phyloP scores from a whole-genome alignment of 2,329 filamentous ascomycete genomes.

The Claviceps lovelessii region DNA sequence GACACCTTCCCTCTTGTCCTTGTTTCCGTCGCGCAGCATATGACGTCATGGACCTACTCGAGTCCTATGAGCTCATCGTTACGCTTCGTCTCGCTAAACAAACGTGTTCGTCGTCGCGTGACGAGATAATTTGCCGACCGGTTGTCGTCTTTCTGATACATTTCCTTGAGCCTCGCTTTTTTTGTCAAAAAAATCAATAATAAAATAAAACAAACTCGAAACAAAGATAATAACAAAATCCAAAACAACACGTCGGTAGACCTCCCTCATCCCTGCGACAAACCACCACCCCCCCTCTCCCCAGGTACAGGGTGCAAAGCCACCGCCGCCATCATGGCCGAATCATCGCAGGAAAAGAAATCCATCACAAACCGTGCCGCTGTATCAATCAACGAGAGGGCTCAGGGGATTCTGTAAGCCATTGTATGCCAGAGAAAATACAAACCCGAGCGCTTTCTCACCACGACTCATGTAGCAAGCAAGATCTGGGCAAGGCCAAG shows the following conservation, averaged over 20 bases:
- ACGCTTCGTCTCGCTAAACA: neutral
- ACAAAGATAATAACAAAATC: neutral
- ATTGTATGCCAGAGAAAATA: neutral
- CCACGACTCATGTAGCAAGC: slow-evolving; percentile 28
- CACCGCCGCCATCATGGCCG: slow-evolving; percentile 5
- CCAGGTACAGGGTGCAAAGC: neutral
- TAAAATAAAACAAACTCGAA: too few relatives aligned
- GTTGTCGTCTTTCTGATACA: too few relatives aligned
- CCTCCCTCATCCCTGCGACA: too few relatives aligned
- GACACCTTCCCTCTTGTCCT: too few relatives aligned
- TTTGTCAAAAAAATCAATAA: too few relatives aligned
- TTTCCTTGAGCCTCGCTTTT: too few relatives aligned
- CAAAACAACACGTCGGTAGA: too few relatives aligned
- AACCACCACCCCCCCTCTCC: neutral
- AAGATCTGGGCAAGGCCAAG: slow-evolving; percentile 57
- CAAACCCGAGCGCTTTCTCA: neutral
- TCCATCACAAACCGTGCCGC: slow-evolving; percentile 20
- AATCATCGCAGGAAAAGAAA: slow-evolving; percentile 7
- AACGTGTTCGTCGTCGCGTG: too few relatives aligned
- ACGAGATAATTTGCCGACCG: too few relatives aligned
- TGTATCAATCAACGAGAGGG: slow-evolving; percentile 28
- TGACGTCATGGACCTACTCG: slow-evolving; percentile 2
- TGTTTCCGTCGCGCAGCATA: neutral
- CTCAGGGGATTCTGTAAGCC: slow-evolving; percentile 34
- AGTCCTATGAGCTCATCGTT: neutral